Evolutionary conservation across 2,329 filamentous ascomycete genomes (phyloP).

Genomic region (Didymosphaeria variabile): DNA sequence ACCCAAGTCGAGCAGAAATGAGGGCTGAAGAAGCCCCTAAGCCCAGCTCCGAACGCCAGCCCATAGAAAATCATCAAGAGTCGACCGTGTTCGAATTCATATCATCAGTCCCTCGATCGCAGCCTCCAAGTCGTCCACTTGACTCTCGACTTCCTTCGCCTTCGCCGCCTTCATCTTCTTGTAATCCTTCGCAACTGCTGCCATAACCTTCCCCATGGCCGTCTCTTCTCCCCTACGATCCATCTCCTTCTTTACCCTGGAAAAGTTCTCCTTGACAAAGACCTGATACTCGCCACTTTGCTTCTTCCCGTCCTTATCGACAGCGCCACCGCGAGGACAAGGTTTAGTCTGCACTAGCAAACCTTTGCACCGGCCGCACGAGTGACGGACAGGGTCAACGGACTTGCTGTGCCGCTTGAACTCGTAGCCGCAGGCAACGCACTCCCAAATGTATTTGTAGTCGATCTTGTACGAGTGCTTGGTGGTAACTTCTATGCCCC

Average conservation of each 20-base stretch:
- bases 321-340: slow-evolving; percentile 63
- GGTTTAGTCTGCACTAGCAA: slow-evolving; percentile 81
- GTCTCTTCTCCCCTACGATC: slow-evolving; percentile 62
- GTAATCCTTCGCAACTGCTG: slow-evolving; percentile 70
- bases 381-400: slow-evolving; percentile 75
- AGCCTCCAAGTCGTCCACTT: slow-evolving; percentile 24
- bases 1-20: neutral
- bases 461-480: slow-evolving; percentile 91
- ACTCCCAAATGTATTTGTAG: slow-evolving; percentile 91
- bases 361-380: slow-evolving; percentile 78
- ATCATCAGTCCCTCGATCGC: slow-evolving; percentile 38
- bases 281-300: slow-evolving; percentile 62
- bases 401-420: slow-evolving; percentile 88
- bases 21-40: neutral
- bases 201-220: slow-evolving; percentile 71
- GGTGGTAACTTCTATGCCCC: slow-evolving; percentile 81
- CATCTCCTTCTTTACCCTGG: slow-evolving; percentile 49
- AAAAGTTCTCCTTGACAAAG: slow-evolving; percentile 75
- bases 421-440: slow-evolving; percentile 71
- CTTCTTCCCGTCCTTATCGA: slow-evolving; percentile 31
- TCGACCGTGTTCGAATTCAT: neutral
- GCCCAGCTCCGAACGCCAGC: neutral
- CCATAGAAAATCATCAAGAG: neutral
- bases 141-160: slow-evolving; percentile 15
- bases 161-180: slow-evolving; percentile 56